Base-by-base conservation (phyloP, 225 moss, liverwort and hornwort species). In the Sphagnum tenellum region DNA sequence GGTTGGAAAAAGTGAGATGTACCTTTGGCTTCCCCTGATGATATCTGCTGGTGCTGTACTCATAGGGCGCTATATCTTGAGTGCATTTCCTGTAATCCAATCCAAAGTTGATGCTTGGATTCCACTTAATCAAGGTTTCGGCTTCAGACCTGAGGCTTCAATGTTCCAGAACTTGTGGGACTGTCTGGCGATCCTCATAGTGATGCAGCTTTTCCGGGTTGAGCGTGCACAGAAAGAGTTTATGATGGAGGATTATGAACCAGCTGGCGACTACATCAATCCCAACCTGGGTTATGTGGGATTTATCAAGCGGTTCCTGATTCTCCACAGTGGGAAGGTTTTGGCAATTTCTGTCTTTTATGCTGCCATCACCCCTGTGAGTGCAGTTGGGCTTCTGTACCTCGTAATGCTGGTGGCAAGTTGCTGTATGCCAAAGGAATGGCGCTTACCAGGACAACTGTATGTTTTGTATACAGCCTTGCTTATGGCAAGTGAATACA, bases 101-200 rank as follows among this genome's bases (percentile, higher is more conserved):
- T 13, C 48, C 8, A 62, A 46, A 8, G 66, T 79, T 11, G 65
- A 68, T 54, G 48, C 45, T 7, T 64, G 62, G 56, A 59, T 79
- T 49, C 60, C 75, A 2, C 79, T 79, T 12, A 13, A 44, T 45
- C 57, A 57, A 12, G 75, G 69, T 63, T 66, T 75, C 48, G 79
- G 79, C 12, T 79, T 75, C 48, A 66, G 64, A 45, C 56, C 49
- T 4, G 55, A 48, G 46, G 62, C 61, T 12, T 79, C 79, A 5
- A 47, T 79, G 58, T 72, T 76, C 64, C 59, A 46, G 59, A 68
- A 79, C 56, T 72, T 76, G 7, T 79, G 79, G 76, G 79, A 79
- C 49, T 79, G 71, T 48, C 57, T 79, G 65, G 69, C 72, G 0
- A 76, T 79, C 9, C 54, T 79, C 14, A 66, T 72, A 47, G 72